Evolutionary conservation across 106 monocot genomes (phyloP), one percentile per base, ranked within the genome.

Genomic region (Phalaenopsis equestris): DNA sequence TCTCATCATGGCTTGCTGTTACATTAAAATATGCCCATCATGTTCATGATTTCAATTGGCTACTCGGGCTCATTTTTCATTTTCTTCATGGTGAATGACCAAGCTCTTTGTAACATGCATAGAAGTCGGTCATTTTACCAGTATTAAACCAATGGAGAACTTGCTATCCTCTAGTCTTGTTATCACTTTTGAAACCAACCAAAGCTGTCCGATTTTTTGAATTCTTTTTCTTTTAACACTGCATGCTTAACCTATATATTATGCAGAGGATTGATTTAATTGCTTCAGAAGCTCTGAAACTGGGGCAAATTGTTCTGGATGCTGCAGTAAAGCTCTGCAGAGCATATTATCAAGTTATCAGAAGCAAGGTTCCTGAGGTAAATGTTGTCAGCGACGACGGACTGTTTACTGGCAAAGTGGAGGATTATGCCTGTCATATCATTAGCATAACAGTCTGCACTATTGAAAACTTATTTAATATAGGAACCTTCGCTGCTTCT

Each of bases 401-500:
- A 52, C 56, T 41, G 16, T 19, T 24, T n/a, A 82, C 87, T 80
- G 81, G 77, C 64, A 49, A 70, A 78, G 56, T 8, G 5, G 11
- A 77, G 55, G 85, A 88, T 86, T 80, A 76, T 87, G 56, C 56
- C 23, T 41, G 65, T 79, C 84, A 88, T 70, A 68, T 85, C 39
- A 72, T 86, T 21, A 79, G 73, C 78, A 84, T 99, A 72, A 86
- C 83, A 77, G 79, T 74, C n/a, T 82, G 79, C 48, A 86, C 87
- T 19, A 78, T 95, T 72, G 77, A 84, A 61, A 83, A 76, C 84
- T 84, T 92, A 57, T 88, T 83, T 86, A 90, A 95, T 79, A 79
- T 99, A 64, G 95, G 99, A 75, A 83, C 79, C 19, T 85, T 88
- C 85, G 95, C 95, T 78, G 92, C 99, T 36, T 83, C 91, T 81